These are phyloP conservation scores for Fonsecaea nubica DNA, from an alignment of 2,329 filamentous ascomycete species.

Conservation along the genomic window DNA sequence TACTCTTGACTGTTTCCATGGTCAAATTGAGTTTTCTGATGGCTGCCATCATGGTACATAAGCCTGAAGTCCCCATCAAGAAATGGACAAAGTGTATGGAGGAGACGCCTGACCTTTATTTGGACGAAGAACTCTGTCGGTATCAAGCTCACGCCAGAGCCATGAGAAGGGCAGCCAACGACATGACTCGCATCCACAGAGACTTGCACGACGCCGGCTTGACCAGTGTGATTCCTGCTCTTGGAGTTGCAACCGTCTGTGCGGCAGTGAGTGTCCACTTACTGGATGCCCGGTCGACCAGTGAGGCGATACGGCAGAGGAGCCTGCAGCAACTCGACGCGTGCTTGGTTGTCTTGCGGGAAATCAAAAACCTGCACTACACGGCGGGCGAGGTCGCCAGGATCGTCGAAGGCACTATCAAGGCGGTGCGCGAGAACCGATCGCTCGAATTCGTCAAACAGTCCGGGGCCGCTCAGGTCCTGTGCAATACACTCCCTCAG, in stretches of 20 bases:
- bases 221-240: conserved; percentile 12
- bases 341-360: conserved; percentile 10
- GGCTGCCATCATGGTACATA: conserved; percentile 17
- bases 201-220: conserved; percentile 2
- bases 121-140: conserved; percentile 12
- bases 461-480: background rate
- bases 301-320: background rate
- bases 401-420: conserved; percentile 8
- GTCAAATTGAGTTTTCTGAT: conserved; percentile 12
- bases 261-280: conserved; percentile 20
- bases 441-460: background rate
- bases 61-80: conserved; percentile 13
- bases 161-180: conserved; percentile 14
- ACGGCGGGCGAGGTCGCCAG: conserved; percentile 14
- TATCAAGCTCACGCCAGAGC: conserved; percentile 12
- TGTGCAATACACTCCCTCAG: background rate
- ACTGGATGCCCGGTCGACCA: conserved; percentile 14
- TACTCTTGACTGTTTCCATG: conserved; percentile 4
- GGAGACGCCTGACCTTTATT: background rate
- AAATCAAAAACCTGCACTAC: conserved; percentile 15
- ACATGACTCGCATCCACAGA: conserved; percentile 17
- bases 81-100: conserved; percentile 9
- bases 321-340: conserved; percentile 14
- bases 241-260: conserved; percentile 12
- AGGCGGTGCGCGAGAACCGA: background rate